Conservation (phyloP, 352 stramenopile genomes). For the Phytophthora hibernalis region DNA sequence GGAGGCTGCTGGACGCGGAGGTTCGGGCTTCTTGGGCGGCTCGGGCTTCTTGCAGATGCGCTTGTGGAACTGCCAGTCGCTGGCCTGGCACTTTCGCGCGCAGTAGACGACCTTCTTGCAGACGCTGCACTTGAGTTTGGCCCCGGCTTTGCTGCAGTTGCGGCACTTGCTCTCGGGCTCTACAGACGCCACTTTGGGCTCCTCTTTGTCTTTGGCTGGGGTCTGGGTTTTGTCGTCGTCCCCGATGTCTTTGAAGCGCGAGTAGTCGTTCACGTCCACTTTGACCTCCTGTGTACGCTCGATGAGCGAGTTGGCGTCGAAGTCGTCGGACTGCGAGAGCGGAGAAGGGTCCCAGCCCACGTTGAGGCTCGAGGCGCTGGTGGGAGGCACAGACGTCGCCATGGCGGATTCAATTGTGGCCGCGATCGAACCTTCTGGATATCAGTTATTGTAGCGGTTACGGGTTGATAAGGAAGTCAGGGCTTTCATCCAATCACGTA, state of each 20-base stretch:
- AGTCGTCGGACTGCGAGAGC: conserved; percentile 26
- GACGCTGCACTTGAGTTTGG: conserved; percentile 88
- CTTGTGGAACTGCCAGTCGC: conserved; percentile 90
- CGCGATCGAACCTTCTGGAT: conserved; percentile 35
- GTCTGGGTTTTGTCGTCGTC: conserved; percentile 46
- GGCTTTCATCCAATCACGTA: no score
- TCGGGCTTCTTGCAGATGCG: conserved; percentile 89
- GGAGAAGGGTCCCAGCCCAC: conserved; percentile 60
- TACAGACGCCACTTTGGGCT: conserved; percentile 10
- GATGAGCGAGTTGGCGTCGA: conserved; percentile 60
- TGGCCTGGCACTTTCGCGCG: conserved; percentile 78
- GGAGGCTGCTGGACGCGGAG: conserved; percentile 31
- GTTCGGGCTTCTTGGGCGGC: conserved; percentile 54
- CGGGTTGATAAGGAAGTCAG: background rate
- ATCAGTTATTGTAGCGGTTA: conserved; percentile 1
- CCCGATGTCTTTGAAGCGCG: conserved; percentile 84
- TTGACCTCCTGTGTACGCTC: conserved; percentile 69
- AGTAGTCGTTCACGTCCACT: conserved; percentile 88
- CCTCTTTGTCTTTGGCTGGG: conserved; percentile 11
- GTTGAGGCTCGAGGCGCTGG: conserved; percentile 40
- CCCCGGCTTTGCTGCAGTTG: conserved; percentile 80
- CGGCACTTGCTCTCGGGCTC: conserved; percentile 48
- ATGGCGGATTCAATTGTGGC: conserved; percentile 21
- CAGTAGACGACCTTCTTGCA: conserved; percentile 90
- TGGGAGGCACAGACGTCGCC: conserved; percentile 25